phyloP scores from a whole-genome alignment of 129 eudicot genomes.

The Pittosporum tobira region DNA sequence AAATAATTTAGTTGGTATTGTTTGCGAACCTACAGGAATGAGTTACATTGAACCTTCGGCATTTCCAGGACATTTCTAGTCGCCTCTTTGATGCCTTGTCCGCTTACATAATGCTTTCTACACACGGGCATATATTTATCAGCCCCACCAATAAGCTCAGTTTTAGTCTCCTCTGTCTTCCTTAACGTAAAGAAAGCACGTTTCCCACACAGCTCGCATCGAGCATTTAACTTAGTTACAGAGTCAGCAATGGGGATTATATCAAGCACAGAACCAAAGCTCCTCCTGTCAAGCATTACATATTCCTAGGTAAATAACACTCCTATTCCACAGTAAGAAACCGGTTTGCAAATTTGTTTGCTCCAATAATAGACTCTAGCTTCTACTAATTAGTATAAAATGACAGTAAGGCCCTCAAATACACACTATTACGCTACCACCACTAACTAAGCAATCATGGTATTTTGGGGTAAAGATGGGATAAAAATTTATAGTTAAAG shows the following conservation, averaged over 20 bases:
- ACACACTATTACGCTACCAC: too few relatives aligned
- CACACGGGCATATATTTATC: conserved; percentile 98
- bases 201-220: conserved; percentile 84
- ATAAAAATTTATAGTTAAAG: too few relatives aligned
- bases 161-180: conserved; percentile 72
- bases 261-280: conserved; percentile 90
- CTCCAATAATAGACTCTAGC: too few relatives aligned
- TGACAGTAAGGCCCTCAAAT: too few relatives aligned
- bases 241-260: conserved; percentile 89
- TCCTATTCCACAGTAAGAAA: too few relatives aligned
- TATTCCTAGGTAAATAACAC: background rate
- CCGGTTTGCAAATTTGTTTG: too few relatives aligned
- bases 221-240: conserved; percentile 75
- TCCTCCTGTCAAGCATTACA: conserved; percentile 52
- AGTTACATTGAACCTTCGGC: conserved; percentile 36
- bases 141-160: conserved; percentile 93
- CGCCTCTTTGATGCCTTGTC: conserved; percentile 81
- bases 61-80: conserved; percentile 49
- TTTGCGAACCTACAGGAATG: conserved; percentile 18
- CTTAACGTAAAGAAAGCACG: conserved; percentile 85
- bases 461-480: too few relatives aligned
- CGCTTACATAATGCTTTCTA: conserved; percentile 77
- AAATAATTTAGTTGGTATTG: too few relatives aligned
- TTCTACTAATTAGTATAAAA: too few relatives aligned
- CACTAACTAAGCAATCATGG: too few relatives aligned